Percentiles rank a stretch among this genome's conserved stretches.
Evolutionary conservation across 1,139 yeast species (phyloP).

Genomic region (Blastobotrys apis): DNA sequence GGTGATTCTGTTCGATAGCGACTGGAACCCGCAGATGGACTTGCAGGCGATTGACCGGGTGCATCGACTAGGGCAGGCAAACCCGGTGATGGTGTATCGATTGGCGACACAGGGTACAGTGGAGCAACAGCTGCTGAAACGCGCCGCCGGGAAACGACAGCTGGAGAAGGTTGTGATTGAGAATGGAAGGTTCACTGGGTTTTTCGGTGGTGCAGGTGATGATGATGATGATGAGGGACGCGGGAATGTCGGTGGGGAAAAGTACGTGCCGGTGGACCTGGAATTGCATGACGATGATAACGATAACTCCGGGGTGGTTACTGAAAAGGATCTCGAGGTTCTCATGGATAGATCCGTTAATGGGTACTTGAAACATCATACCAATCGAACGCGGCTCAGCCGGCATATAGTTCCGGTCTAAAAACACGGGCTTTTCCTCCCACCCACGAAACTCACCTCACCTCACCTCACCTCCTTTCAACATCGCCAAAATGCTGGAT

Average conservation of each 20-base stretch:
- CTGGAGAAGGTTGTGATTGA: constrained; percentile 81
- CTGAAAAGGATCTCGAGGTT: constrained; percentile 47
- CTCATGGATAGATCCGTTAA: constrained; percentile 50
- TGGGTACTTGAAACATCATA: no score
- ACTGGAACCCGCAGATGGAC: constrained; percentile 98
- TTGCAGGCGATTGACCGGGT: constrained; percentile 94
- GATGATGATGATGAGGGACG: not conserved
- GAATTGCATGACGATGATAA: constrained; percentile 13
- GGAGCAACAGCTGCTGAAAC: constrained; percentile 73
- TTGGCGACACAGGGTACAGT: constrained; percentile 72
- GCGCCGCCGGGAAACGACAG: constrained; percentile 73
- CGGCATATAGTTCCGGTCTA: no score
- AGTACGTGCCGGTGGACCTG: constrained; percentile 20
- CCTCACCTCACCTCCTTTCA: no score
- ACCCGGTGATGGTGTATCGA: constrained; percentile 77
- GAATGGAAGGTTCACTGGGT: constrained; percentile 68
- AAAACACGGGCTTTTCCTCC: no score
- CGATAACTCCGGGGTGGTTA: constrained; percentile 24
- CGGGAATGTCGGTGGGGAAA: not conserved
- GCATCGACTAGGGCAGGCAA: constrained; percentile 85
- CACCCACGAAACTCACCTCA: no score
- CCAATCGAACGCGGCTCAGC: no score
- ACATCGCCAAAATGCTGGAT: no score
- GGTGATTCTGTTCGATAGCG: constrained; percentile 84
- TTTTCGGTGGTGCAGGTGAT: constrained; percentile 25